These are phyloP conservation scores for Ascosphaera pollenicola DNA, from an alignment of 2,329 filamentous ascomycete genomes.

Conservation along the genomic window DNA sequence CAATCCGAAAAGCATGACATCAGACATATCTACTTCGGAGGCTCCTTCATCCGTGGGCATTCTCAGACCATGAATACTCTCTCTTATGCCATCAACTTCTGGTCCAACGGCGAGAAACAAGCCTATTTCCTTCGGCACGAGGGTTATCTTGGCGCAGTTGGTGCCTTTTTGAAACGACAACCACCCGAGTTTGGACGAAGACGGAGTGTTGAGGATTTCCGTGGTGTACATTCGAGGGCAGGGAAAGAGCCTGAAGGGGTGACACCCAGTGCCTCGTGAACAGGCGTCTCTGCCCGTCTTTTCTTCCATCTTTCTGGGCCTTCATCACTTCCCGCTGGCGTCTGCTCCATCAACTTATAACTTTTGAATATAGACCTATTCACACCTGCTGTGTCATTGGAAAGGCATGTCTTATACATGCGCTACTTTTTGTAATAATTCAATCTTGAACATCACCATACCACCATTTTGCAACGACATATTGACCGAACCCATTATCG, in stretches of 20 bases:
- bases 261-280: too few relatives aligned
- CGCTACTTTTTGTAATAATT: too few relatives aligned
- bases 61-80: conserved; percentile 95
- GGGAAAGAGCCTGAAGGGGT: too few relatives aligned
- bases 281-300: not conserved
- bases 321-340: not conserved
- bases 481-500: too few relatives aligned
- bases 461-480: too few relatives aligned
- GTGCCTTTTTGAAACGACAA: conserved; percentile 80
- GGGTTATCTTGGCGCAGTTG: conserved; percentile 82
- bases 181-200: conserved; percentile 78
- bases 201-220: conserved; percentile 46
- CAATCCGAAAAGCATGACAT: conserved; percentile 87
- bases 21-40: conserved; percentile 90
- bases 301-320: not conserved
- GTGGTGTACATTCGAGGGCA: too few relatives aligned
- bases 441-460: too few relatives aligned
- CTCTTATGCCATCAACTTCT: conserved; percentile 92
- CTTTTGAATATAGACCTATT: too few relatives aligned
- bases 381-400: too few relatives aligned
- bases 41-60: conserved; percentile 89
- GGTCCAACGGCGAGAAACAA: conserved; percentile 83
- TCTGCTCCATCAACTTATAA: not conserved
- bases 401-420: too few relatives aligned
- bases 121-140: conserved; percentile 93